Evolutionary conservation across 768 basidiomycete species (phyloP).

Genomic region (Phlebiopsis gigantea): DNA sequence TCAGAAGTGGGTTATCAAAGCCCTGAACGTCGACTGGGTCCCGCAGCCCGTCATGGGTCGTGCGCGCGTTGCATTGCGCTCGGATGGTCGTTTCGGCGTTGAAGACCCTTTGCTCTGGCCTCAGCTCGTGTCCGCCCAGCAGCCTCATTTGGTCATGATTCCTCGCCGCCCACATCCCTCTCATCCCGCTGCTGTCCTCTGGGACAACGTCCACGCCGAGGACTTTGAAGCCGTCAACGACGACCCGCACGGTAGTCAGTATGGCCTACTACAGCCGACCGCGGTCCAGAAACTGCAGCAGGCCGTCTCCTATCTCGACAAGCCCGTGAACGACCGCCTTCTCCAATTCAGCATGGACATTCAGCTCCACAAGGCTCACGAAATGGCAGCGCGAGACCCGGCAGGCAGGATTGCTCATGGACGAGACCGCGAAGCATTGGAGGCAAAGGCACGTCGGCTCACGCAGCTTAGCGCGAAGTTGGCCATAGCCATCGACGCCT

Average conservation of each 20-base stretch:
- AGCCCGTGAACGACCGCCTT: not conserved
- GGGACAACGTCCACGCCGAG: not conserved
- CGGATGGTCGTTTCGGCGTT: not conserved
- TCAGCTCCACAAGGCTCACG: not conserved
- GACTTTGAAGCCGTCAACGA: not conserved
- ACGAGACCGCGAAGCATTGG: too few species aligned
- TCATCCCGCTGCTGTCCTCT: too few species aligned
- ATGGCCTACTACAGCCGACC: not conserved
- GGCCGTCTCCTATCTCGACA: not conserved
- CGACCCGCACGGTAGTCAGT: not conserved
- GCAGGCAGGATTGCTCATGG: too few species aligned
- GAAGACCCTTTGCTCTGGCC: not conserved
- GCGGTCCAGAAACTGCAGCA: not conserved
- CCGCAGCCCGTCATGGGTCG: not conserved
- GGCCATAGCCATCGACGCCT: not conserved
- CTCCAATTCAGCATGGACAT: not conserved
- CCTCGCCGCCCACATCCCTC: not conserved
- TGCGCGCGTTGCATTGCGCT: not conserved
- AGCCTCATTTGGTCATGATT: not conserved
- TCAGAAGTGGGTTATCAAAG: not conserved
- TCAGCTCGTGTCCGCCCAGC: not conserved
- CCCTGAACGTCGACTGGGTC: not conserved
- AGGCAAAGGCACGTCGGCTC: too few species aligned
- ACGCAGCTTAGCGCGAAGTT: too few species aligned
- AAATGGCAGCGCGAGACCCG: not conserved